These are phyloP conservation scores for Dioscorea zingiberensis DNA, from an alignment of 106 monocot genomes.

Conservation along the genomic window DNA sequence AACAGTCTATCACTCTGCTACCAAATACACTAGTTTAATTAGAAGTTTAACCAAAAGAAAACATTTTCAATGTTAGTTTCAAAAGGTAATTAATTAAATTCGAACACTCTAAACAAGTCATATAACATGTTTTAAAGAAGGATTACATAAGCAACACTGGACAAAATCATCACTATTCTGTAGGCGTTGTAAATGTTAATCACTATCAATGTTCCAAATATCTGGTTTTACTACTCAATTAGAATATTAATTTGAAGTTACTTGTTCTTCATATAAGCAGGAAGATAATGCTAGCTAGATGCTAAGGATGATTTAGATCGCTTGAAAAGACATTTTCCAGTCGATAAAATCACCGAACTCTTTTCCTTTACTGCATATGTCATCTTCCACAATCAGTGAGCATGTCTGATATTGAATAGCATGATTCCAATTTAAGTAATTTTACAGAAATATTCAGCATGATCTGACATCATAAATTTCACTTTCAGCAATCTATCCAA, in stretches of 20 bases:
- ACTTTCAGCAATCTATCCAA: too few relatives aligned
- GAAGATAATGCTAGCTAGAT: slow-evolving; percentile 30
- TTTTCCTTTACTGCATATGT: slow-evolving; percentile 34
- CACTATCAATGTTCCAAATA: slow-evolving; percentile 13
- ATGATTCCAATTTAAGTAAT: not conserved
- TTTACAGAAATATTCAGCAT: not conserved
- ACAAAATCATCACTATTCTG: too few relatives aligned
- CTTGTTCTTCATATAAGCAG: slow-evolving; percentile 39
- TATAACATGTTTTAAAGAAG: too few relatives aligned
- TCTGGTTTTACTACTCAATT: slow-evolving; percentile 24
- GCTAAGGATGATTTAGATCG: slow-evolving; percentile 40
- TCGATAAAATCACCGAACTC: slow-evolving; percentile 38
- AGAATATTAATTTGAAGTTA: slow-evolving; percentile 30
- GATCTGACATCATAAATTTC: not conserved
- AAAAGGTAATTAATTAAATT: too few relatives aligned
- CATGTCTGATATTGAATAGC: not conserved
- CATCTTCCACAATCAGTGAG: slow-evolving; percentile 35
- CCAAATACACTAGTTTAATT: too few relatives aligned
- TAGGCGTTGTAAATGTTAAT: too few relatives aligned
- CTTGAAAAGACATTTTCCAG: slow-evolving; percentile 36
- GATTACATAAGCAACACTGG: too few relatives aligned
- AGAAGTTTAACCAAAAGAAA: too few relatives aligned
- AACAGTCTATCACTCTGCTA: too few relatives aligned
- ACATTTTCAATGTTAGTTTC: too few relatives aligned
- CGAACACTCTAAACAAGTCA: too few relatives aligned